Evolutionary conservation across 1,139 yeast species (phyloP).

Genomic region (Pichia sp.): DNA sequence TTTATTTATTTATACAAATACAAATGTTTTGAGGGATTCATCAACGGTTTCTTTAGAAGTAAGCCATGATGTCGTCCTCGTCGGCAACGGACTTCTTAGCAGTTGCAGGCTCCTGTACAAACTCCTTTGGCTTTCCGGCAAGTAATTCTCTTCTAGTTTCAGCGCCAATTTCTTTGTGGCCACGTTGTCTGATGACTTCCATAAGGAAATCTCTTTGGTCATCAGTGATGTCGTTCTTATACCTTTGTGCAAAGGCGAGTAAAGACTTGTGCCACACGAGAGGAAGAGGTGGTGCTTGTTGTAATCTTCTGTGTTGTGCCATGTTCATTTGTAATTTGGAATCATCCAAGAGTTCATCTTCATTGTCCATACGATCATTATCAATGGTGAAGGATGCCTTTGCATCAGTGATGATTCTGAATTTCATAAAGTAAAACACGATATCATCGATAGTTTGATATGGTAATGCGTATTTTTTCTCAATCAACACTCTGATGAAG

Average conservation of each 20-base stretch:
- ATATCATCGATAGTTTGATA: constrained; percentile 92
- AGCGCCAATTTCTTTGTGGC: constrained; percentile 84
- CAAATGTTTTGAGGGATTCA: too few relatives aligned
- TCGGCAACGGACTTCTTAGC: constrained; percentile 10
- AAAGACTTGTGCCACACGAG: constrained; percentile 97
- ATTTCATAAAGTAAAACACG: constrained; percentile 93
- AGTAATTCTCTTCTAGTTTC: constrained; percentile 89
- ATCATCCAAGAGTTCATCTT: constrained; percentile 24
- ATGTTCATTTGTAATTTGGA: constrained; percentile 28
- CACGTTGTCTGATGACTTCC: constrained; percentile 86
- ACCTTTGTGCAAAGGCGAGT: constrained; percentile 88
- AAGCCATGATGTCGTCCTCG: constrained; percentile 27
- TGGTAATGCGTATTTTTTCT: constrained; percentile 94
- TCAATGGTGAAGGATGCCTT: constrained; percentile 9
- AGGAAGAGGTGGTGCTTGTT: constrained; percentile 65
- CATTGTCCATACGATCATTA: constrained; percentile 29
- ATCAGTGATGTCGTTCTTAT: constrained; percentile 93
- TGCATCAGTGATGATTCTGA: constrained; percentile 49
- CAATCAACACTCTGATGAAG: constrained; percentile 80
- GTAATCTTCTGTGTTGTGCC: constrained; percentile 21
- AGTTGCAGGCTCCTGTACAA: constrained; percentile 35
- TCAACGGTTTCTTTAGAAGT: constrained; percentile 14
- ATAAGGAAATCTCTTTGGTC: constrained; percentile 92
- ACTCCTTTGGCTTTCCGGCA: constrained; percentile 51
- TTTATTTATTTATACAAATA: too few relatives aligned